Base-by-base conservation (phyloP, 2,329 filamentous ascomycete genomes). In the Fusarium succisae region DNA sequence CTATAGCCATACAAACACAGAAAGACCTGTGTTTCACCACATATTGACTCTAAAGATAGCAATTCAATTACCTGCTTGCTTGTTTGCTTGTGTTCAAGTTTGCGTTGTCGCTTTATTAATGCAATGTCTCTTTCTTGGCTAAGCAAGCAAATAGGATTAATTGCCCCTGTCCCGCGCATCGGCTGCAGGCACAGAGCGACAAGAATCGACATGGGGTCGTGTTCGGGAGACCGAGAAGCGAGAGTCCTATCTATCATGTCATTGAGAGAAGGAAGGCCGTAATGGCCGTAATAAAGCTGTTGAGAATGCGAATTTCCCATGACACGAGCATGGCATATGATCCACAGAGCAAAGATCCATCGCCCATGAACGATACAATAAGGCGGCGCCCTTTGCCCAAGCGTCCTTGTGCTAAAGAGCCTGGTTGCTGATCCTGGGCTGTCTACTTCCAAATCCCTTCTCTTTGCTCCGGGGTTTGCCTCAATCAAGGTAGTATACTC, bases 21-120 rank as follows among this genome's bases (percentile, higher is more conserved):
- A 58, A 64, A 22, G 20, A n/a, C 20, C 59, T 43, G 24, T 64
- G 69, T 72, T 72, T 72, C 69, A 72, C 70, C 48, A 72, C 69
- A 54, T 69, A 39, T 63, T 55, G 66, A 68, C 37, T 69, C 69
- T 69, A 72, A 72, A 72, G 69, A 72, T 72, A 72, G 70, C 59
- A 38, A 39, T 56, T 58, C 41, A n/a, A 35, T 35, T 30, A 20
- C 20, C 37, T n/a, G 35, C 24, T 20, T 28, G 24, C 18, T 7
- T 54, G 41, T 20, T n/a, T 54, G 41, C 32, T 38, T 59, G 41
- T 55, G 26, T 70, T 41, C 43, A 32, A 30, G 26, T 53, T 50
- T 69, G 65, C 53, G 64, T 28, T 43, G 32, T 57, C 32, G 56
- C 26, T 56, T 57, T 10, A 37, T 48, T 26, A 55, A 35, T 56